Base-by-base conservation (phyloP, 768 basidiomycete genomes). In the Suillus fuscotomentosus region DNA sequence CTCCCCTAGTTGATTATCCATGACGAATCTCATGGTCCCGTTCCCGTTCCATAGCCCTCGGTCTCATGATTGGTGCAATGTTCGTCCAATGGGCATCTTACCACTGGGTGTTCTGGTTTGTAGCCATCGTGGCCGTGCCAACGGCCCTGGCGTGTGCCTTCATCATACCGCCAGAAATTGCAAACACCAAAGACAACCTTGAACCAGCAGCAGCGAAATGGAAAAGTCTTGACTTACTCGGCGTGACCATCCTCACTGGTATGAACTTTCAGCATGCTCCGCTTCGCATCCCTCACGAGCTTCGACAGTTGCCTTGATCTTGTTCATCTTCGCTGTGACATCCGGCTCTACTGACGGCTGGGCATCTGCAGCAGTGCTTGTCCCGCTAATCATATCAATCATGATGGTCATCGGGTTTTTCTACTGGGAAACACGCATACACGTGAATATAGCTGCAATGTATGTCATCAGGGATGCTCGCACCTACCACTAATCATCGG, bases 51-150 rank as follows among this genome's bases (percentile, higher is more conserved):
- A n/a, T 55, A 82, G 80, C 81, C 5, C 64, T 79, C 48, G 82
- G 82, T 1, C 69, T 82, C n/a, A 62, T 82, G 36, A 75, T 82
- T 15, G 83, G 83, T 9, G 83, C 81, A 1, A 34, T 80, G n/a
- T 75, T 84, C 48, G 78, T 80, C 6, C 68, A 75, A 48, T 79
- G 72, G 39, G 73, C 73, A 2, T 77, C 80, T 13, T 86, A 81
- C 75, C 77, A 70, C 31, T 85, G 84, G 84, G 77, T 85, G n/a
- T 86, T 87, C 69, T 84, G 80, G 70, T 78, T 82, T 64, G 71
- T 78, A 41, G 77, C 81, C 3, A 77, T 84, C 43, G 62, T 84
- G 42, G 70, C 77, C 39, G 60, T 77, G 7, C 68, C 75, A 17
- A 71, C 81, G 14, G 72, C 78, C 39, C 17, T 76, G 17, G 60